A percentile compares a stretch with the other conserved stretches of the same genome.
Conservation (phyloP, 495 filamentous ascomycete species). For the Lasiosphaeria miniovina region DNA sequence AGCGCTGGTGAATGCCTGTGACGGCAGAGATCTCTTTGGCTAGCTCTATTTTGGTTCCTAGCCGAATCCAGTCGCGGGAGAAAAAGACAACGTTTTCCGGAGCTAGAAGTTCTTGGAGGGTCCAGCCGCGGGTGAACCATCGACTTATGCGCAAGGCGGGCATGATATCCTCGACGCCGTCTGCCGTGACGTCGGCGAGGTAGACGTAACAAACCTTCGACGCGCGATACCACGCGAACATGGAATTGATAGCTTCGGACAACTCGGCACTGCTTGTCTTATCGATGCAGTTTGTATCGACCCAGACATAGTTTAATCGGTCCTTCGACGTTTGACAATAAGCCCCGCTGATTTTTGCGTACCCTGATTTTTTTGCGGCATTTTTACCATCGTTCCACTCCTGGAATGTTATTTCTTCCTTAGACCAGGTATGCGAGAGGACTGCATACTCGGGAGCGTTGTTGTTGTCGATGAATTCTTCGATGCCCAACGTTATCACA, state of each 20-base stretch:
- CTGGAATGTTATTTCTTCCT: neutral
- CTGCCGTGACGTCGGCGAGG: conserved; percentile 29
- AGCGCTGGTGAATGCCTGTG: conserved; percentile 20
- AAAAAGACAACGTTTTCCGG: conserved; percentile 23
- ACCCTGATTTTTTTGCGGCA: neutral
- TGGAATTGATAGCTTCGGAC: too few species aligned
- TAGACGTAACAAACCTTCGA: conserved; percentile 35
- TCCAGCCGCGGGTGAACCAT: too few species aligned
- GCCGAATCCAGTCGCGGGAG: conserved; percentile 15
- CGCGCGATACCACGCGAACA: conserved; percentile 36
- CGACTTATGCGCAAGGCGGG: neutral
- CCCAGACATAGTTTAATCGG: conserved; percentile 2
- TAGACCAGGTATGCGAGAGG: neutral
- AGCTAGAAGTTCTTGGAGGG: conserved; percentile 38
- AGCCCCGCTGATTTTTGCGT: neutral
- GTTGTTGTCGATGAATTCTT: conserved; percentile 1
- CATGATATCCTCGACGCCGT: neutral
- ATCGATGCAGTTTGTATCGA: conserved; percentile 9
- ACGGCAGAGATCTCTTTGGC: conserved; percentile 10
- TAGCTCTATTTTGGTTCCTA: conserved; percentile 22
- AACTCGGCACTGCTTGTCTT: too few species aligned
- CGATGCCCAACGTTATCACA: neutral
- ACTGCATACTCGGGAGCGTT: neutral
- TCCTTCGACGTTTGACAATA: neutral
- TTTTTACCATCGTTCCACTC: neutral